Evolutionary conservation across 176 grass and related monocot species (phyloP).

Genomic region (Raddia guianensis): DNA sequence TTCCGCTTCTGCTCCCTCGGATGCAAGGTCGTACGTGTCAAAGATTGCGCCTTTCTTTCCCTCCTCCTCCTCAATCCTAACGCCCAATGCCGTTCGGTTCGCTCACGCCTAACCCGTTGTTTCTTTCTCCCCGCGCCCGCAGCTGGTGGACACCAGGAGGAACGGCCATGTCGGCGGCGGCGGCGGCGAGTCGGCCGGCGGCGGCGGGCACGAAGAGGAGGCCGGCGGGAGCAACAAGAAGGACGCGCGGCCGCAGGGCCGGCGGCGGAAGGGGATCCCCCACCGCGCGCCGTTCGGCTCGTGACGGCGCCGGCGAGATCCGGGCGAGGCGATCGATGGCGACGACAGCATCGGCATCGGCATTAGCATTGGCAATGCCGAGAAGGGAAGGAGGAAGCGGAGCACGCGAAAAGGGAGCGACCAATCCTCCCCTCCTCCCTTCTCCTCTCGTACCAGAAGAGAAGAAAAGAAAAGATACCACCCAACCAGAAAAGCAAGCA

Average conservation of each 20-base stretch:
- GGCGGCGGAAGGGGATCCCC: slow-evolving; percentile 73
- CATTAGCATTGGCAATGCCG: neutral
- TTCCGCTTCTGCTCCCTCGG: slow-evolving; percentile 93
- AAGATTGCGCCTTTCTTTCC: neutral
- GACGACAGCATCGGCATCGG: neutral
- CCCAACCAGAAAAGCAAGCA: slow-evolving; percentile 37
- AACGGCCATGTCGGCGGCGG: slow-evolving; percentile 37
- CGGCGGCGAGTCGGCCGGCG: neutral
- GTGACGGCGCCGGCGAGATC: slow-evolving; percentile 24
- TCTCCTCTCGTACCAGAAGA: neutral
- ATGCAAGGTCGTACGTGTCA: slow-evolving; percentile 61
- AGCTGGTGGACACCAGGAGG: slow-evolving; percentile 67
- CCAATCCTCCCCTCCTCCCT: neutral
- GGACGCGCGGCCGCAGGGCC: slow-evolving; percentile 35
- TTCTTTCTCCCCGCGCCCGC: slow-evolving; percentile 11
- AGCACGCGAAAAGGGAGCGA: neutral
- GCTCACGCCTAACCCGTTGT: slow-evolving; percentile 56
- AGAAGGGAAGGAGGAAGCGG: slow-evolving; percentile 10
- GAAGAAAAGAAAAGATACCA: neutral
- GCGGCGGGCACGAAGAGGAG: neutral
- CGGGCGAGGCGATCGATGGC: neutral
- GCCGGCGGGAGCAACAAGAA: slow-evolving; percentile 27
- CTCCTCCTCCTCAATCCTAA: too few species aligned
- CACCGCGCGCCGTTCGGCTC: slow-evolving; percentile 74
- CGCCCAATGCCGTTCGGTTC: slow-evolving; percentile 17